phyloP scores from a whole-genome alignment of 164 flowering plant species.

The Litsea cubeba region DNA sequence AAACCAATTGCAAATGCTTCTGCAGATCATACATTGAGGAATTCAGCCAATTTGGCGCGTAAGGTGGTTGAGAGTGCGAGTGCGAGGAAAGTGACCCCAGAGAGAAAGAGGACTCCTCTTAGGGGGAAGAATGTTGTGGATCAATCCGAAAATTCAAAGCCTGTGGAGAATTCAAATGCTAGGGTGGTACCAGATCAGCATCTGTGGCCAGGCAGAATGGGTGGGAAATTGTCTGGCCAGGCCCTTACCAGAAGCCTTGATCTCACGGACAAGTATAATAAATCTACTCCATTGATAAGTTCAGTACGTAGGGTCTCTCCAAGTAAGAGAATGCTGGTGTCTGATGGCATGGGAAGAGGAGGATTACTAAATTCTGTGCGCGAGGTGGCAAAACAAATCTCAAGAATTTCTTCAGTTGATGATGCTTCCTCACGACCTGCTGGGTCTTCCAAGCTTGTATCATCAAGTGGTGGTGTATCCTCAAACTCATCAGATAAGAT shows the following conservation, averaged over 20 bases:
- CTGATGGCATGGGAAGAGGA: constrained; percentile 35
- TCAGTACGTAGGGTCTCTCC: constrained; percentile 42
- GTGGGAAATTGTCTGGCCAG: constrained; percentile 46
- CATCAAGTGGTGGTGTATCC: constrained; percentile 11
- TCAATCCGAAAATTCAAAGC: constrained; percentile 82
- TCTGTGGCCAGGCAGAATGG: constrained; percentile 69
- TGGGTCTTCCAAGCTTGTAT: constrained; percentile 20
- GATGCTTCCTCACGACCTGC: constrained; percentile 22
- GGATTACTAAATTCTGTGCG: constrained; percentile 40
- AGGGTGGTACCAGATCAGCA: constrained; percentile 62
- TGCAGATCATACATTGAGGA: constrained; percentile 57
- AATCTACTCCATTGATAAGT: constrained; percentile 23
- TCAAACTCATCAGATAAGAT: constrained; percentile 38
- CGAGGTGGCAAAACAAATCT: constrained; percentile 28
- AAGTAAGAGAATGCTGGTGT: constrained; percentile 31
- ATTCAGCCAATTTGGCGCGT: constrained; percentile 63
- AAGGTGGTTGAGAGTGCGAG: constrained; percentile 42
- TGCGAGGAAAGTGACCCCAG: constrained; percentile 59
- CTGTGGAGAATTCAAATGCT: constrained; percentile 51
- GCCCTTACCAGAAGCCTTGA: constrained; percentile 47
- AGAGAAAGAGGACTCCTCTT: constrained; percentile 82
- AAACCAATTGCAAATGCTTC: constrained; percentile 43
- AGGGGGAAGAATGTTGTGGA: constrained; percentile 65
- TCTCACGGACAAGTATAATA: constrained; percentile 38
- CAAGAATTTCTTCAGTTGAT: constrained; percentile 23